These are phyloP conservation scores for Penicillium macrosclerotiorum DNA, from an alignment of 495 filamentous ascomycete species.

Conservation along the genomic window DNA sequence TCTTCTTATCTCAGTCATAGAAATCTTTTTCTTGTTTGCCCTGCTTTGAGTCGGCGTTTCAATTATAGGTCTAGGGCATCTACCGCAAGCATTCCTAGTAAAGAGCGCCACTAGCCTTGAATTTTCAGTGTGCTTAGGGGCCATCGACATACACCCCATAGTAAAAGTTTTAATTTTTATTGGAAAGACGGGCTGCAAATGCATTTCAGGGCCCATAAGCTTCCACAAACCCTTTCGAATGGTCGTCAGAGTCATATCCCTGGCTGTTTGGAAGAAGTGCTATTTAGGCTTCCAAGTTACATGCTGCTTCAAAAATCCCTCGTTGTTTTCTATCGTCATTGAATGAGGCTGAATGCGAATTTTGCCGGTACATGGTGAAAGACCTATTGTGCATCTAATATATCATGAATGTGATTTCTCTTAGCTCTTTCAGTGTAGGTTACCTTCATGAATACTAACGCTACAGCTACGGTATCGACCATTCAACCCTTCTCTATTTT, in stretches of 20 bases:
- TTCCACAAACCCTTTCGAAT: neutral
- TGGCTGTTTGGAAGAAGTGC: neutral
- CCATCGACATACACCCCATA: slow-evolving; percentile 1
- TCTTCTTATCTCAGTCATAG: too few relatives aligned
- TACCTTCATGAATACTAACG: too few relatives aligned
- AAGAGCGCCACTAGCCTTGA: slow-evolving; percentile 11
- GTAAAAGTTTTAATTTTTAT: slow-evolving; percentile 1
- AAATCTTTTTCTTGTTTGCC: too few relatives aligned
- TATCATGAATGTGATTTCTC: too few relatives aligned
- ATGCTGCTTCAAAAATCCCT: neutral
- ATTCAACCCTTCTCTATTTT: too few relatives aligned
- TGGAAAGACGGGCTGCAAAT: slow-evolving; percentile 11
- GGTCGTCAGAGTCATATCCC: neutral
- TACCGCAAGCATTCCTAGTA: neutral
- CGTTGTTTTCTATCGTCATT: neutral
- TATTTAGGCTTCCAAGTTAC: neutral
- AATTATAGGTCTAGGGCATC: too few relatives aligned
- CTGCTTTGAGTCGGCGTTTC: too few relatives aligned
- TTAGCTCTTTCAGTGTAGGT: too few relatives aligned
- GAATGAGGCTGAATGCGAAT: neutral
- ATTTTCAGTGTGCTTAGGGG: slow-evolving; percentile 14
- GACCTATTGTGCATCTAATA: neutral
- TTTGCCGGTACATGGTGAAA: neutral
- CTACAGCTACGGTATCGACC: too few relatives aligned
- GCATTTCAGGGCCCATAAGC: slow-evolving; percentile 10